Percentiles rank a stretch among this genome's conserved stretches.
Evolutionary conservation across 2,329 filamentous ascomycete species (phyloP).

Genomic region (Colletotrichum nymphaeae): DNA sequence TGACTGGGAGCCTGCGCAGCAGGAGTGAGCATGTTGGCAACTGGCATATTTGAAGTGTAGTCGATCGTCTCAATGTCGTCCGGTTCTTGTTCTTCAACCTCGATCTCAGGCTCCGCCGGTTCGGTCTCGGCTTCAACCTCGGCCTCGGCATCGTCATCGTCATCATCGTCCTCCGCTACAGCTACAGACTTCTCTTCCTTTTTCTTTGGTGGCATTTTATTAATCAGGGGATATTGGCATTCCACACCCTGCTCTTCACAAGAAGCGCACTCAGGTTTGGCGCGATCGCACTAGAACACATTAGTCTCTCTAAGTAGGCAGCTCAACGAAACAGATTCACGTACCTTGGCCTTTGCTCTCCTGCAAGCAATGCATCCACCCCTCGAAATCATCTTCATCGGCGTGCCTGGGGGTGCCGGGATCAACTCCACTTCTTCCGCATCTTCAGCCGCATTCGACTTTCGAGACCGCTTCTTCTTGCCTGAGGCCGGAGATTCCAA

Average conservation of each 20-base stretch:
- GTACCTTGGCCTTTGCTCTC: conserved; percentile 51
- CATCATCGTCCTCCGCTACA: conserved; percentile 32
- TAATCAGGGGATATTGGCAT: conserved; percentile 54
- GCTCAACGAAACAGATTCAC: background rate
- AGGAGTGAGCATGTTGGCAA: conserved; percentile 42
- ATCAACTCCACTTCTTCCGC: conserved; percentile 4
- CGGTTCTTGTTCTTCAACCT: conserved; percentile 15
- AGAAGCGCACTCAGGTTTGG: conserved; percentile 51
- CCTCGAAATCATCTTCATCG: conserved; percentile 39
- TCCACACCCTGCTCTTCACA: conserved; percentile 46
- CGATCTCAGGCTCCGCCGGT: background rate
- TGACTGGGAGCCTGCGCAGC: conserved; percentile 38
- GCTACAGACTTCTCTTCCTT: conserved; percentile 38
- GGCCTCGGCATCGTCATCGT: conserved; percentile 32
- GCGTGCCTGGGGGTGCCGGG: conserved; percentile 8
- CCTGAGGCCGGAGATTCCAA: conserved; percentile 18
- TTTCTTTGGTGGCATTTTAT: conserved; percentile 37
- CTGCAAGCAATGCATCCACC: conserved; percentile 52
- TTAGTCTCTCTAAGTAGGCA: conserved; percentile 32
- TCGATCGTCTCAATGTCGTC: conserved; percentile 37
- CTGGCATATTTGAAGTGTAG: conserved; percentile 39
- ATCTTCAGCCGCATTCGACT: conserved; percentile 17
- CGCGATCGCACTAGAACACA: conserved; percentile 51
- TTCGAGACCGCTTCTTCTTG: conserved; percentile 28
- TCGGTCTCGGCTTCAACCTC: conserved; percentile 28